Conservation (phyloP, 176 grass and related monocot species). For the Oryza officinalis region DNA sequence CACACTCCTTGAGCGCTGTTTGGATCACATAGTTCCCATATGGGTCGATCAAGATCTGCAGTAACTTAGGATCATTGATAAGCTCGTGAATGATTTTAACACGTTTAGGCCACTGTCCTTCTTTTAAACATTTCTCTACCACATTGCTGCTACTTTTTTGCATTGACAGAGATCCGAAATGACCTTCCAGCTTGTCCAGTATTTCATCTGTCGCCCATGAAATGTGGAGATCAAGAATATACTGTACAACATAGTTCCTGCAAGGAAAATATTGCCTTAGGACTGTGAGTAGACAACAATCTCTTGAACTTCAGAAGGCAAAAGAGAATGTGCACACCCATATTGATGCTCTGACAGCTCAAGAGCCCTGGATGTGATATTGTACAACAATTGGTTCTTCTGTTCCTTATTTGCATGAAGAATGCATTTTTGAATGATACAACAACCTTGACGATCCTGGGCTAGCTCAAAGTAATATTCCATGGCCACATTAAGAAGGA, state of each 20-base stretch:
- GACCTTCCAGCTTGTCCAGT: conserved; percentile 51
- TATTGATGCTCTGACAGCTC: conserved; percentile 65
- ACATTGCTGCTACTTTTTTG: conserved; percentile 85
- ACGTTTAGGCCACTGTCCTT: conserved; percentile 9
- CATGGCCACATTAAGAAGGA: conserved; percentile 57
- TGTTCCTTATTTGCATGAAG: conserved; percentile 49
- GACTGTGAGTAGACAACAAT: background rate
- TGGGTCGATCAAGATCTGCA: conserved; percentile 45
- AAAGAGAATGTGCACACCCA: conserved; percentile 48
- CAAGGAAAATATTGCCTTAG: background rate
- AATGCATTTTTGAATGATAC: conserved; percentile 76
- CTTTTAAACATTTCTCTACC: conserved; percentile 67
- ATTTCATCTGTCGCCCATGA: conserved; percentile 50
- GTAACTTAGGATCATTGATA: conserved; percentile 47
- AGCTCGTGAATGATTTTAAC: conserved; percentile 62
- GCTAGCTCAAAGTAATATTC: conserved; percentile 66
- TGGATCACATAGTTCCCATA: conserved; percentile 86
- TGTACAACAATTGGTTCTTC: conserved; percentile 51
- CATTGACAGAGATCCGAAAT: conserved; percentile 49
- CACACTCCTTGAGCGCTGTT: conserved; percentile 47
- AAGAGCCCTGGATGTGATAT: conserved; percentile 49
- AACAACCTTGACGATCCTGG: conserved; percentile 75
- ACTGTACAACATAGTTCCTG: conserved; percentile 86
- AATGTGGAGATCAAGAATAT: conserved; percentile 54
- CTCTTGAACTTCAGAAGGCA: background rate